phyloP scores from a whole-genome alignment of 2,329 filamentous ascomycete genomes.

The Fusarium temperatum region DNA sequence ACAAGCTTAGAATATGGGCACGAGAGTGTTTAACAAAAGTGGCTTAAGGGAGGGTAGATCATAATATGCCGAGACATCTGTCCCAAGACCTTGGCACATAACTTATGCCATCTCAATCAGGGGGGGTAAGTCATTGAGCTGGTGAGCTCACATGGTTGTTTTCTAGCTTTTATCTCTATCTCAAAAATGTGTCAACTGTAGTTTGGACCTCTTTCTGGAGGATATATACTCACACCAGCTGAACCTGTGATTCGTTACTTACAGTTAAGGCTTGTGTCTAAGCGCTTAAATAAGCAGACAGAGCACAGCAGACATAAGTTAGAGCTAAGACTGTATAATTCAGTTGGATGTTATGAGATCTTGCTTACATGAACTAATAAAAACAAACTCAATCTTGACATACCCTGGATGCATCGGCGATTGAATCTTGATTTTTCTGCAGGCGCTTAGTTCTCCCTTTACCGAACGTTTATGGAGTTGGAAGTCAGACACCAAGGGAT shows the following conservation, averaged over 20 bases:
- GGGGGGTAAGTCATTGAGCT: not conserved
- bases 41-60: not conserved
- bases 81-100: not conserved
- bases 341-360: not conserved
- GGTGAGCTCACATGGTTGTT: fast-evolving
- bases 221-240: fast-evolving
- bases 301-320: too few relatives aligned
- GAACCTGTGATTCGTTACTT: too few relatives aligned
- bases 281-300: too few relatives aligned
- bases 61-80: not conserved
- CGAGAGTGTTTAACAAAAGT: not conserved
- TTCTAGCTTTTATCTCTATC: not conserved
- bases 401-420: not conserved
- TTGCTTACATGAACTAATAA: fast-evolving
- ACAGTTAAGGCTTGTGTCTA: too few relatives aligned
- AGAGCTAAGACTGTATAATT: not conserved
- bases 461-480: not conserved
- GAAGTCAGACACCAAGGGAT: not conserved
- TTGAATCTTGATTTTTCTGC: too few relatives aligned
- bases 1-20: fast-evolving
- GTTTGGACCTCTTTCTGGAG: not conserved
- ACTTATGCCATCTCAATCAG: not conserved
- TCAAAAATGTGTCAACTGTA: fast-evolving
- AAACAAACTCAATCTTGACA: not conserved
- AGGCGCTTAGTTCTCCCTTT: not conserved